Evolutionary conservation across 2,329 filamentous ascomycete genomes (phyloP).

Genomic region (Calonectria pseudoreteaudii): DNA sequence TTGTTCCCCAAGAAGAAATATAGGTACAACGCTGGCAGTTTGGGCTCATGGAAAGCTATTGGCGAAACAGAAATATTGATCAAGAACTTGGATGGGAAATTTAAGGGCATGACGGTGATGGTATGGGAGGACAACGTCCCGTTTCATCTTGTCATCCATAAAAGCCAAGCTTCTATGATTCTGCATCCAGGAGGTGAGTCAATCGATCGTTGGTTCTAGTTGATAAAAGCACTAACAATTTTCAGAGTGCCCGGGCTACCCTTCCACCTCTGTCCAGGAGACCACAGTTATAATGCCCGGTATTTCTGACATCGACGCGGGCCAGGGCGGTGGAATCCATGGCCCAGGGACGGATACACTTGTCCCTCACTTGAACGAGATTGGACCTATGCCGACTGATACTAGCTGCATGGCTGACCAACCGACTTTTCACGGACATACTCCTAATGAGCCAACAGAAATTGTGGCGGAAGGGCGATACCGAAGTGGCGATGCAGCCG

Average conservation of each 20-base stretch:
- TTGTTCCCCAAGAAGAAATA: background rate
- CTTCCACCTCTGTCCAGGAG: background rate
- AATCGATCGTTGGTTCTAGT: background rate
- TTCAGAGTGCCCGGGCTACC: no score
- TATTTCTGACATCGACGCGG: no score
- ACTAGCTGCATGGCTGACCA: background rate
- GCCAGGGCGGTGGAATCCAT: background rate
- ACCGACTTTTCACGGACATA: background rate
- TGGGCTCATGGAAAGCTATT: background rate
- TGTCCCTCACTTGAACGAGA: no score
- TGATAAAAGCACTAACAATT: background rate
- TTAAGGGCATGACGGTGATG: background rate
- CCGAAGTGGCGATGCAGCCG: background rate
- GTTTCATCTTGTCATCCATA: background rate
- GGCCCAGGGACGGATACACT: background rate
- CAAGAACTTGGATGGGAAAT: background rate
- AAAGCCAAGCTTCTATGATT: background rate
- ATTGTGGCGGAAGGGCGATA: background rate
- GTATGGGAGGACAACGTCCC: background rate
- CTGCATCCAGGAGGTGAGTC: background rate
- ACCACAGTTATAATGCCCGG: background rate
- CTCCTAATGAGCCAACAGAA: no score
- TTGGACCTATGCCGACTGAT: background rate
- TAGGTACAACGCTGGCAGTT: background rate
- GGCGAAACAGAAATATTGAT: background rate